A percentile compares a stretch with the other conserved stretches of the same genome.
Conservation (phyloP, 208 protist species). For the Tetramitus jugosus region DNA sequence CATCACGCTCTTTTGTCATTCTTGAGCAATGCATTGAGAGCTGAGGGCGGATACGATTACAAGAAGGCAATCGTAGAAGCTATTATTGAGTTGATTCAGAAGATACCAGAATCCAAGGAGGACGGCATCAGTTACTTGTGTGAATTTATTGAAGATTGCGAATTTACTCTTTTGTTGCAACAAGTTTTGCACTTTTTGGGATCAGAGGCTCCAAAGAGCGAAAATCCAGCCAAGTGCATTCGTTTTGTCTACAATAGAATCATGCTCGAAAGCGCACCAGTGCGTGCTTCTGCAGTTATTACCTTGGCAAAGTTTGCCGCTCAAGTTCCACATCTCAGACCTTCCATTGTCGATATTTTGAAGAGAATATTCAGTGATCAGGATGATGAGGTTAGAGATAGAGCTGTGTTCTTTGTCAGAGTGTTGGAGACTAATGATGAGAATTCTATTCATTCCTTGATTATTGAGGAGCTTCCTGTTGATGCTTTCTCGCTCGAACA, state of each 20-base stretch:
- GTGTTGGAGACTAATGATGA: slow-evolving; percentile 69
- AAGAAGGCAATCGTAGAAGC: slow-evolving; percentile 91
- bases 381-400: slow-evolving; percentile 97
- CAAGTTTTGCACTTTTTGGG: slow-evolving; percentile 90
- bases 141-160: slow-evolving; percentile 99
- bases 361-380: slow-evolving; percentile 77
- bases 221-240: slow-evolving; percentile 69
- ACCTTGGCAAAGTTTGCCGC: slow-evolving; percentile 94
- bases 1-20: slow-evolving; percentile 75
- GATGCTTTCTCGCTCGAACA: slow-evolving; percentile 24
- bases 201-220: slow-evolving; percentile 77
- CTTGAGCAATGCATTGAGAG: slow-evolving; percentile 62
- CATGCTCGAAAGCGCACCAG: slow-evolving; percentile 76
- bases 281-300: slow-evolving; percentile 87
- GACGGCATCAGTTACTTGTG: slow-evolving; percentile 81
- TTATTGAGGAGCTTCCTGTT: slow-evolving; percentile 41
- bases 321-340: slow-evolving; percentile 61
- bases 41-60: slow-evolving; percentile 75
- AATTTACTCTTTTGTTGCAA: slow-evolving; percentile 85
- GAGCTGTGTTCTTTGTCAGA: slow-evolving; percentile 79
- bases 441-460: slow-evolving; percentile 48
- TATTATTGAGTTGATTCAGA: slow-evolving; percentile 80
- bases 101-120: slow-evolving; percentile 76
- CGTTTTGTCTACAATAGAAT: slow-evolving; percentile 96
- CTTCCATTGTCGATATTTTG: slow-evolving; percentile 74